A percentile compares a stretch with the other conserved stretches of the same genome.
Conservation (phyloP, 371 early-diverging fungal genomes). For the Apophysomyces trapeziformis region DNA sequence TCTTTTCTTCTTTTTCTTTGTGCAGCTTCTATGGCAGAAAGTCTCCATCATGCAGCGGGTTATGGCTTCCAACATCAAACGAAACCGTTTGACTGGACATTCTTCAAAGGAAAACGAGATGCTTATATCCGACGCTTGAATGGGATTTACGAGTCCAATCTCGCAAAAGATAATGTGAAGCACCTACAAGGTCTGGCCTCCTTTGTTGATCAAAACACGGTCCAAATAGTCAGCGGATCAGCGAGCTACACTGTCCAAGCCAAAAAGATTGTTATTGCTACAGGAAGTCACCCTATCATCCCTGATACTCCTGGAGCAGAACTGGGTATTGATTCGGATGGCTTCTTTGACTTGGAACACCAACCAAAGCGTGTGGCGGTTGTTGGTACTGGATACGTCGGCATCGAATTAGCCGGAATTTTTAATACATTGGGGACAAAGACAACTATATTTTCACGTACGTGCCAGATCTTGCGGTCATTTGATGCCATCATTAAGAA, state of each 20-base stretch:
- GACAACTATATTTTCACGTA: constrained; percentile 83
- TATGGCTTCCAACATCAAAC: constrained; percentile 77
- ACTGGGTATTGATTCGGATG: constrained; percentile 87
- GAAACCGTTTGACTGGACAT: constrained; percentile 31
- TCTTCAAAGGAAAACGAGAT: constrained; percentile 87
- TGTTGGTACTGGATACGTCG: constrained; percentile 89
- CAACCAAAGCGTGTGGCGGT: constrained; percentile 92
- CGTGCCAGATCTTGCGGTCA: constrained; percentile 78
- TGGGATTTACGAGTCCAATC: constrained; percentile 90
- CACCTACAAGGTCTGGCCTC: constrained; percentile 81
- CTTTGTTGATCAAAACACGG: constrained; percentile 73
- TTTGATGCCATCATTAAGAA: constrained; percentile 89
- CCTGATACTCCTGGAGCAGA: constrained; percentile 85
- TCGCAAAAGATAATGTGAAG: constrained; percentile 83
- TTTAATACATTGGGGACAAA: constrained; percentile 85
- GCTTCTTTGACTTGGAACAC: constrained; percentile 90
- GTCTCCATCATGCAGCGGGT: constrained; percentile 79
- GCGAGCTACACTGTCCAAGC: constrained; percentile 54
- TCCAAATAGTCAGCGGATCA: constrained; percentile 53
- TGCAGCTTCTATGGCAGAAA: constrained; percentile 77
- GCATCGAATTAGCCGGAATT: constrained; percentile 94
- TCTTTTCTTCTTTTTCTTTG: background rate
- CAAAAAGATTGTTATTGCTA: constrained; percentile 86
- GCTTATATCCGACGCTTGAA: constrained; percentile 93
- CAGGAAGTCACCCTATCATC: constrained; percentile 72